phyloP scores from a whole-genome alignment of 371 early-diverging fungal genomes.

The Mucor racemosus region DNA sequence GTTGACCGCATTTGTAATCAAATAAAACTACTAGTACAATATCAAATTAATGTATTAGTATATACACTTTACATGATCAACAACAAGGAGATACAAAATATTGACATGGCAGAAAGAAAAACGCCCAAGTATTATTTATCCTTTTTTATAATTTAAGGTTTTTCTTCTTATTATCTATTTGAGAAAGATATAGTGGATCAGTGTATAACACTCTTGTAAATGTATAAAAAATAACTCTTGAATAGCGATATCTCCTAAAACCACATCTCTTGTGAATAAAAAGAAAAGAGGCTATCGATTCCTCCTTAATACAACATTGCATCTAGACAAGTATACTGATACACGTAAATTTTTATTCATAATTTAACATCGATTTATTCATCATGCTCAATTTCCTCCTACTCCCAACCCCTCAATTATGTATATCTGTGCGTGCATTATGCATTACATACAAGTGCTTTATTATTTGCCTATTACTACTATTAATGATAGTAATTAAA shows the following conservation, averaged over 20 bases:
- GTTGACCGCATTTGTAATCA: background rate
- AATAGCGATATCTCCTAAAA: background rate
- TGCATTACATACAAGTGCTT: background rate
- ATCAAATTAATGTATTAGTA: background rate
- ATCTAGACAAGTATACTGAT: background rate
- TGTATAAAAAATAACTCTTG: background rate
- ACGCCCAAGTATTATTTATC: conserved; percentile 3
- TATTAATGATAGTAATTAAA: background rate
- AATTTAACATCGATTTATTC: background rate
- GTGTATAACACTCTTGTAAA: background rate
- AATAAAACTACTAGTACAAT: background rate
- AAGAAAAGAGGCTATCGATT: background rate
- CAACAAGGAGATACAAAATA: background rate
- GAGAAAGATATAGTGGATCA: background rate
- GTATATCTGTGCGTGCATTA: conserved; percentile 13
- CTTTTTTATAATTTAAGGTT: conserved; percentile 12
- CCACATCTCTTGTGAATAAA: background rate
- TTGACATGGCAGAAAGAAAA: background rate
- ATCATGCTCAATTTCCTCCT: background rate
- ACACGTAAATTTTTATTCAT: background rate
- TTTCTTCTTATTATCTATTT: background rate
- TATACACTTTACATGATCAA: background rate
- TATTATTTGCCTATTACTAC: background rate
- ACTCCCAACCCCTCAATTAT: conserved; percentile 1
- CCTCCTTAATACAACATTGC: background rate